These are phyloP conservation scores for Populus nigra DNA, from an alignment of 345 rosid genomes.

Conservation along the genomic window DNA sequence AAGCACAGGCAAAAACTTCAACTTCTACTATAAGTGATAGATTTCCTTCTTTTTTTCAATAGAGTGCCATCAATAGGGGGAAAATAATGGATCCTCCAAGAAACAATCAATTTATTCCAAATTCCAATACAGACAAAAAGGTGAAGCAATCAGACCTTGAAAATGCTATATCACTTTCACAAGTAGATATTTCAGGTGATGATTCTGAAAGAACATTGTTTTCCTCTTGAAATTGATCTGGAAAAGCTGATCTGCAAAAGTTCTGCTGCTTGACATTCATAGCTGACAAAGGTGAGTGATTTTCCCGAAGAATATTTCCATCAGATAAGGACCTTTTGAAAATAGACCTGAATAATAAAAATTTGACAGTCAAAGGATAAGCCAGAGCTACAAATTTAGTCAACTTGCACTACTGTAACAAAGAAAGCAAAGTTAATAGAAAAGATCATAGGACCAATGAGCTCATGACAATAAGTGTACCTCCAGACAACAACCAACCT, in stretches of 20 bases:
- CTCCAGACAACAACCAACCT: neutral
- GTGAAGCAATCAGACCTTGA: slow-evolving; percentile 57
- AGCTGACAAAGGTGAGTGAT: slow-evolving; percentile 44
- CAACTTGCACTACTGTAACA: neutral
- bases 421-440: neutral
- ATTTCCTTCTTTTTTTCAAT: neutral
- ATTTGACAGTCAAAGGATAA: slow-evolving; percentile 15
- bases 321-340: slow-evolving; percentile 86
- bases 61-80: neutral
- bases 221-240: slow-evolving; percentile 43
- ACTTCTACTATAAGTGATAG: neutral
- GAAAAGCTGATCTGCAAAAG: slow-evolving; percentile 40
- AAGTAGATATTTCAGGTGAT: slow-evolving; percentile 85
- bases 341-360: slow-evolving; percentile 50
- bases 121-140: neutral
- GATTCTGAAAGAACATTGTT: slow-evolving; percentile 61
- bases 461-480: neutral
- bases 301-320: slow-evolving; percentile 73
- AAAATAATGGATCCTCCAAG: neutral
- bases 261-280: slow-evolving; percentile 46
- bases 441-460: neutral
- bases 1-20: neutral
- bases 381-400: neutral
- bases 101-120: neutral
- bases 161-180: slow-evolving; percentile 58